Percentiles rank a stretch among this genome's conserved stretches.
Evolutionary conservation across 306 rosid genomes (phyloP).

Genomic region (Quercus bicolor): DNA sequence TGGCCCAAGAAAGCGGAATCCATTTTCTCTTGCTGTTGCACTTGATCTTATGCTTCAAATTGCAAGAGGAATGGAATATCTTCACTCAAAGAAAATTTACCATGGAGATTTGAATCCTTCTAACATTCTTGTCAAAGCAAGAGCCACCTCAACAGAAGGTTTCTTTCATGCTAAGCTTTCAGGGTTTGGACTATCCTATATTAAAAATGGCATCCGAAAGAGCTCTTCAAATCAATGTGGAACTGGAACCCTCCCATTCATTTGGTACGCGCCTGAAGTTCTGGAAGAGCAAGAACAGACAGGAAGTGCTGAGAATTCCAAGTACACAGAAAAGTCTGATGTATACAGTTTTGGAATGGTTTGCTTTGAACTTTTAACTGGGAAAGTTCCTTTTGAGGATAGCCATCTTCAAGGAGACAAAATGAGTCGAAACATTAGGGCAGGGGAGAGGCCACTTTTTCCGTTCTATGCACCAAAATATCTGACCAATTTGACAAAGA

Average conservation of each 20-base stretch:
- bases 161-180: slow-evolving; percentile 66
- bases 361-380: slow-evolving; percentile 86
- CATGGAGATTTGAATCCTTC: slow-evolving; percentile 75
- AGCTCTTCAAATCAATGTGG: slow-evolving; percentile 57
- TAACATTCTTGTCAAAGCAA: slow-evolving; percentile 64
- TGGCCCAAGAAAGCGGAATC: slow-evolving; percentile 55
- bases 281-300: slow-evolving; percentile 76
- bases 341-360: slow-evolving; percentile 94
- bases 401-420: slow-evolving; percentile 90
- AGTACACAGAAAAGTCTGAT: slow-evolving; percentile 72
- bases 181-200: slow-evolving; percentile 58
- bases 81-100: slow-evolving; percentile 64
- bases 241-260: slow-evolving; percentile 54
- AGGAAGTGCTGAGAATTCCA: slow-evolving; percentile 31
- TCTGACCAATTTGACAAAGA: slow-evolving; percentile 69
- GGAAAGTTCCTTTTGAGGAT: slow-evolving; percentile 93
- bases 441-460: slow-evolving; percentile 88
- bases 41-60: slow-evolving; percentile 92
- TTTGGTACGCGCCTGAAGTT: slow-evolving; percentile 88
- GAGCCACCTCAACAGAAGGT: slow-evolving; percentile 63
- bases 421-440: slow-evolving; percentile 83
- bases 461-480: slow-evolving; percentile 62
- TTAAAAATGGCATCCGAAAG: slow-evolving; percentile 36
- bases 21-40: slow-evolving; percentile 69
- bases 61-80: slow-evolving; percentile 84